Conservation (phyloP, 768 basidiomycete species). For the Lactarius psammicola region DNA sequence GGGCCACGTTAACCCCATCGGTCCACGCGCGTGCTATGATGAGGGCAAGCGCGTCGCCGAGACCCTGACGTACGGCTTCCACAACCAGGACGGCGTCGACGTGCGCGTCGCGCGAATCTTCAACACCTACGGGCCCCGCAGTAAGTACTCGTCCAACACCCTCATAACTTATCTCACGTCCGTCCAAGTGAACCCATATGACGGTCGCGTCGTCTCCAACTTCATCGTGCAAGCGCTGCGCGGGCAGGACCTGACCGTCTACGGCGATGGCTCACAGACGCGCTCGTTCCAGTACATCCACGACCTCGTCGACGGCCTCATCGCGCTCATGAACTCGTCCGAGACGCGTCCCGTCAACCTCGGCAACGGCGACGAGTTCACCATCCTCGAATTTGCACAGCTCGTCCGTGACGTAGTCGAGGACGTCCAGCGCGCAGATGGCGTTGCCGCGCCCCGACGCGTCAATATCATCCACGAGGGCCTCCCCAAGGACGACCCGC, state of each 20-base stretch:
- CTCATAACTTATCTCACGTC: too few relatives aligned
- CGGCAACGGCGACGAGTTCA: constrained; percentile 94
- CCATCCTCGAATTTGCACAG: constrained; percentile 91
- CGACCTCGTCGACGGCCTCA: constrained; percentile 92
- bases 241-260: constrained; percentile 96
- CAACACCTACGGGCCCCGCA: constrained; percentile 88
- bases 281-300: constrained; percentile 98
- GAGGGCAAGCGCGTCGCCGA: constrained; percentile 99
- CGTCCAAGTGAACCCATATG: constrained; percentile 83
- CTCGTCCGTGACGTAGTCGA: constrained; percentile 90
- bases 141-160: constrained; percentile 42
- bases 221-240: constrained; percentile 97
- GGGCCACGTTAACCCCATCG: constrained; percentile 99
- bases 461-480: constrained; percentile 74
- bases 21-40: constrained; percentile 98
- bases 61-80: constrained; percentile 95
- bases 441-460: constrained; percentile 47
- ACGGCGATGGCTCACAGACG: constrained; percentile 90
- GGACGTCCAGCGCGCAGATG: constrained; percentile 87
- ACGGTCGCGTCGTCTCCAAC: constrained; percentile 98
- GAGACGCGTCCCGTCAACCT: constrained; percentile 96
- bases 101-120: constrained; percentile 98
- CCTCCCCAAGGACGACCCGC: constrained; percentile 91
- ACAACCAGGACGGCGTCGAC: constrained; percentile 91
- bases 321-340: constrained; percentile 91